Percentiles rank a stretch among this genome's conserved stretches.
Evolutionary conservation across 352 stramenopile genomes (phyloP).

Genomic region (Globisporangium radiosum): DNA sequence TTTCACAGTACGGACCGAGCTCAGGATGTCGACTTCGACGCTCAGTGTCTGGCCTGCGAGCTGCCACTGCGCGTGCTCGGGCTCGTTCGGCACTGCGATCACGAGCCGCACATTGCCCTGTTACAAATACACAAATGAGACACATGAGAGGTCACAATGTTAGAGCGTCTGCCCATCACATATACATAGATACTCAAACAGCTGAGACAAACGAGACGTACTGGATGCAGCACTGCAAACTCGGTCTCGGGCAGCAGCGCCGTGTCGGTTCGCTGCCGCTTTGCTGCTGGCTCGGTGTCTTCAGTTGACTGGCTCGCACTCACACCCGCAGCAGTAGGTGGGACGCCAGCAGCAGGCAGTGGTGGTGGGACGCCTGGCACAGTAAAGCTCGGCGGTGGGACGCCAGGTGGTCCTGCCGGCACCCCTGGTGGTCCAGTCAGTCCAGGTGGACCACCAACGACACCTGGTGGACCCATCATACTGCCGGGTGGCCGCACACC

Average conservation of each 20-base stretch:
- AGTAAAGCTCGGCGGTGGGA: not conserved
- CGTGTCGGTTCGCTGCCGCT: slow-evolving; percentile 63
- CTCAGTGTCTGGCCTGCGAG: slow-evolving; percentile 91
- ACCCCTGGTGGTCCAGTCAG: slow-evolving; percentile 1
- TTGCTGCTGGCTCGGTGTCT: slow-evolving; percentile 44
- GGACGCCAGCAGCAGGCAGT: not conserved
- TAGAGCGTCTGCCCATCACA: not conserved
- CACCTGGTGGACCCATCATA: slow-evolving; percentile 27
- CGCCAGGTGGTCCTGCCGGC: slow-evolving; percentile 11
- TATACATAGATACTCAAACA: slow-evolving; percentile 1
- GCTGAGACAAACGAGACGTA: slow-evolving; percentile 19
- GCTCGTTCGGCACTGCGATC: slow-evolving; percentile 84
- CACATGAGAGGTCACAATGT: slow-evolving; percentile 6
- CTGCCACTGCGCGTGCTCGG: slow-evolving; percentile 89
- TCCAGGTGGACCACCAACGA: slow-evolving; percentile 7
- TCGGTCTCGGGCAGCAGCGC: slow-evolving; percentile 71
- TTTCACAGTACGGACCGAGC: slow-evolving; percentile 91
- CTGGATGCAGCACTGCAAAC: slow-evolving; percentile 68
- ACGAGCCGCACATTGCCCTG: slow-evolving; percentile 61
- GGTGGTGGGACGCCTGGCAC: slow-evolving; percentile 1
- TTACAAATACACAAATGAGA: not conserved
- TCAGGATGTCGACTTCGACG: slow-evolving; percentile 83
- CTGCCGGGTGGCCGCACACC: slow-evolving; percentile 22
- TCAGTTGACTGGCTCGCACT: slow-evolving; percentile 12
- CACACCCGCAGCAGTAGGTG: not conserved